Base-by-base conservation (phyloP, 2,329 filamentous ascomycete species). In the Aspergillus fijiensis region DNA sequence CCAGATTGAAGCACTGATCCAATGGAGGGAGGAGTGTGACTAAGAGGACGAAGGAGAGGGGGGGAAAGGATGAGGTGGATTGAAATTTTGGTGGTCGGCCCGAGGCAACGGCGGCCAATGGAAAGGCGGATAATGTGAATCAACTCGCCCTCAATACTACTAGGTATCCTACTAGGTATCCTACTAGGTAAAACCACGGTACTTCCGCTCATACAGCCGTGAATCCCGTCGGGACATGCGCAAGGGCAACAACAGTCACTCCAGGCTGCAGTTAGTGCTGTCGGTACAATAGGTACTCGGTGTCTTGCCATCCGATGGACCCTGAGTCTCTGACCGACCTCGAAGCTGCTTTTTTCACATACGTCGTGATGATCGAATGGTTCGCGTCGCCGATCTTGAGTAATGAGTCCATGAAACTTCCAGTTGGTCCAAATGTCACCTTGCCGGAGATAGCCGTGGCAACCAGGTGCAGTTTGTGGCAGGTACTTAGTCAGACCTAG, bases 51-150 rank as follows among this genome's bases (percentile, higher is more conserved):
- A 19, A 19, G n/a, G 16, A 45, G 14, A 16, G 16, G 16, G n/a
- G 39, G n/a, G n/a, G 6, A 16, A 19, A 16, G 5, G 47, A 42
- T 55, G 49, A 19, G 19, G 19, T 19, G 19, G 62, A 57, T 16
- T 59, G 60, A 49, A 55, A 21, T 27, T 33, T 56, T 45, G 57
- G 57, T 51, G 57, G 57, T 53, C 33, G 51, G 47, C 25, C 71
- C 71, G 71, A 72, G 63, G 66, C 63, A 57, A 62, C 25, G 47
- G 47, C 33, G 53, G 58, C 72, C 72, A 74, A 74, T 74, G 39
- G 66, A 59, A 61, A 55, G 0, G 4, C 52, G 35, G 64, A 58
- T 64, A 64, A 74, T 72, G 61, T 51, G 65, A 70, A 72, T 65
- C 65, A 64, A 11, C 27, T 48, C 21, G 29, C 23, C 25, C 39